Evolutionary conservation across 805 yeast species (phyloP).

Genomic region (Candida silvatica): DNA sequence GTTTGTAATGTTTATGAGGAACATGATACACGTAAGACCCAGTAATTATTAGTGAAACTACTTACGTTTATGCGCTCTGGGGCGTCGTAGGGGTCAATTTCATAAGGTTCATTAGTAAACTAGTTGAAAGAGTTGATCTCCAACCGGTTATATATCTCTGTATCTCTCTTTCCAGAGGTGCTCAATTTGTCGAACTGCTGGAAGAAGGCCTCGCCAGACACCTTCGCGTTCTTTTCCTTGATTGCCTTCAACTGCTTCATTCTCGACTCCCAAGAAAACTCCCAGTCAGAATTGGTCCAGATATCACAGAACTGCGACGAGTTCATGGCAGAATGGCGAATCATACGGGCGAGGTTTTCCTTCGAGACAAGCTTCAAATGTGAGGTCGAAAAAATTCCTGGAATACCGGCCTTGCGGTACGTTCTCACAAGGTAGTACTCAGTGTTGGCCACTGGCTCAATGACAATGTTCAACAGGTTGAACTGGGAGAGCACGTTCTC

Average conservation of each 20-base stretch:
- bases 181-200: neutral
- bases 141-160: neutral
- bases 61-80: no score
- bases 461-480: constrained; percentile 73
- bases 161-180: neutral
- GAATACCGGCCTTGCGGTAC: constrained; percentile 59
- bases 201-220: neutral
- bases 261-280: constrained; percentile 62
- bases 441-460: constrained; percentile 39
- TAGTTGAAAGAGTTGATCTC: constrained; percentile 1
- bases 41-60: no score
- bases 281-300: constrained; percentile 58
- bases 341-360: constrained; percentile 49
- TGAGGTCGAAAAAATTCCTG: constrained; percentile 68
- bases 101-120: no score
- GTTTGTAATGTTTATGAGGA: no score
- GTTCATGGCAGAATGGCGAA: constrained; percentile 57
- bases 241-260: constrained; percentile 39
- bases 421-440: constrained; percentile 52
- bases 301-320: constrained; percentile 68
- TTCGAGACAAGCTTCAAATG: constrained; percentile 65
- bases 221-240: constrained; percentile 6
- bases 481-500: constrained; percentile 62
- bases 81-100: no score
- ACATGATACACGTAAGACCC: no score